phyloP scores from a whole-genome alignment of 495 filamentous ascomycete genomes.

The Friedmanniomyces endolithicus region DNA sequence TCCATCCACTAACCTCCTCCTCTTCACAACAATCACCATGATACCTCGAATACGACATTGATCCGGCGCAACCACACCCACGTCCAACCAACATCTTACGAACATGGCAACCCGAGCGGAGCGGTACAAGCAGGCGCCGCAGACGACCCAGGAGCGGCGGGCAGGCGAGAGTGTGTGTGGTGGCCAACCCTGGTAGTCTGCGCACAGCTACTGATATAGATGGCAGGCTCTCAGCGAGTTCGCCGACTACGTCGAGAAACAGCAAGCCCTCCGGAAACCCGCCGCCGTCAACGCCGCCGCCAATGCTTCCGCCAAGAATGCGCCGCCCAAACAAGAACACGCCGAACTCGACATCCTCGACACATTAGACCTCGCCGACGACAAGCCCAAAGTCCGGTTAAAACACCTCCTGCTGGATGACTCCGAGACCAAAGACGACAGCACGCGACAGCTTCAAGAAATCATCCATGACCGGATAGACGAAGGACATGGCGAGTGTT shows the following conservation, averaged over 20 bases:
- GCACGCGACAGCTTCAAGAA: constrained; percentile 46
- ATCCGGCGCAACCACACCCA: not conserved
- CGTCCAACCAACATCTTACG: not conserved
- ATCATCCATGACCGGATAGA: constrained; percentile 54
- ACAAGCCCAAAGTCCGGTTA: constrained; percentile 52
- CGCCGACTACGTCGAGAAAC: constrained; percentile 92
- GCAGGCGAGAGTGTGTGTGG: constrained; percentile 67
- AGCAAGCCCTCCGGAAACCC: constrained; percentile 54
- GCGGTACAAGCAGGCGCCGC: constrained; percentile 36
- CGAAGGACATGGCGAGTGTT: constrained; percentile 79
- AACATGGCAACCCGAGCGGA: constrained; percentile 42
- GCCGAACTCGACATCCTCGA: constrained; percentile 87
- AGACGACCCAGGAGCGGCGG: constrained; percentile 60
- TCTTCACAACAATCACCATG: constrained; percentile 2
- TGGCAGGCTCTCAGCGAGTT: constrained; percentile 87
- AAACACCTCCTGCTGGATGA: constrained; percentile 64
- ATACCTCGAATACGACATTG: constrained; percentile 18
- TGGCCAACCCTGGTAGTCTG: not conserved
- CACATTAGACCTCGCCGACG: constrained; percentile 67
- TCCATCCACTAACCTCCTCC: not conserved
- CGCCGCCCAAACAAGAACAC: constrained; percentile 52
- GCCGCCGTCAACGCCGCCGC: constrained; percentile 22
- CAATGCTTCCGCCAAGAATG: constrained; percentile 24
- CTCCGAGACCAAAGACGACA: constrained; percentile 46
- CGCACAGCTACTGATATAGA: not conserved